Base-by-base conservation (phyloP, 2,329 filamentous ascomycete species). In the Fusarium kyushuense region DNA sequence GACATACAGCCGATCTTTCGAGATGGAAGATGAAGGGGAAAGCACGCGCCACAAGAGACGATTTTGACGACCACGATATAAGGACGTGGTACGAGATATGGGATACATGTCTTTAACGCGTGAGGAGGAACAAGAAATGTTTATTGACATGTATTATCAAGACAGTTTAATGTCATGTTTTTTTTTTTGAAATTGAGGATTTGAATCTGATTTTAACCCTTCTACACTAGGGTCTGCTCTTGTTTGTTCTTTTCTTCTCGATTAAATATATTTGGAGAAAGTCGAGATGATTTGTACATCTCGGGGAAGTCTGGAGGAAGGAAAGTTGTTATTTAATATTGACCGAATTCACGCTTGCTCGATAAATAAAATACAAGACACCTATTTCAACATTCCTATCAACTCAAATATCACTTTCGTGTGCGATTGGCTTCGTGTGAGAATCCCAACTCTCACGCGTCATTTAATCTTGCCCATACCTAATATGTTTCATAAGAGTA, bases 81-180 rank as follows among this genome's bases (percentile, higher is more conserved):
- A 58, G 43, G 63, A 63, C 48, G 54, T 63, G 66, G 60, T 54
- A 72, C 56, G 71, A 69, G 56, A 56, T 67, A 73, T 46, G 60
- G 54, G 54, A 53, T 61, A 54, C 60, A 67, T 61, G 65, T 67
- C 61, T 65, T 29, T 61, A 47, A 70, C 43, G 58, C 65, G 64
- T 25, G 41, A 67, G 54, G 54, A 54, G 41, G 57, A 51, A 68
- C 49, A 40, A 47, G 63, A 70, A 72, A 61, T 57, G 64, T 60
- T 71, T 58, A 60, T 71, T 40, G 54, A 59, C 56, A 73, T 73
- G 71, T 73, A 73, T 67, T 73, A 73, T 72, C 69, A 72, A 58
- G 65, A 60, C 53, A 64, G 23, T 21, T 60, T 54, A 69, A 36
- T 69, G 67, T 59, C 55, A 23, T 43, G 54, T 46, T 70, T 67